Evolutionary conservation across 2,329 filamentous ascomycete species (phyloP).

Genomic region (Dothistroma pini): DNA sequence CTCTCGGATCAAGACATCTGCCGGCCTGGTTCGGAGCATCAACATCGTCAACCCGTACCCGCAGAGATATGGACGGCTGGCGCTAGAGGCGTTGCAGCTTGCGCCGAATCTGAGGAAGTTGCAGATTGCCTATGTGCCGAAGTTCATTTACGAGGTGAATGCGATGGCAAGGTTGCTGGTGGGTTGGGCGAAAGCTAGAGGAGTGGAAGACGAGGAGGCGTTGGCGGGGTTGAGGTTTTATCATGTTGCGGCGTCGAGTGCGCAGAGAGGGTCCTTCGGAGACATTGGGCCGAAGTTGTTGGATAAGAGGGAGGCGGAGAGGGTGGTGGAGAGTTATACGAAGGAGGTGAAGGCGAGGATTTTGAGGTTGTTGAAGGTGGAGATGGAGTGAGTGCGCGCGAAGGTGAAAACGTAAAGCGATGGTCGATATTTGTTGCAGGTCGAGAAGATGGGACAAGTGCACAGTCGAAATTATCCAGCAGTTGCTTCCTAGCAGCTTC

Average conservation of each 20-base stretch:
- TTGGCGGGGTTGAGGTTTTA: background rate
- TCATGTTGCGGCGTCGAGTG: background rate
- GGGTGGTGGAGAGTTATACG: background rate
- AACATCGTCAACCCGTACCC: background rate
- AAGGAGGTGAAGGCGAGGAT: background rate
- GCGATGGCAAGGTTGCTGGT: background rate
- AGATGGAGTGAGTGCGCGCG: background rate
- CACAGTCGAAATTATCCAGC: no score
- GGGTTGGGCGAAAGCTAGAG: background rate
- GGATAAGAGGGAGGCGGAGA: background rate
- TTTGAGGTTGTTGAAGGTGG: background rate
- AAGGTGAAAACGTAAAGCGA: background rate
- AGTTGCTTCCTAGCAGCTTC: no score
- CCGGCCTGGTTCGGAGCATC: background rate
- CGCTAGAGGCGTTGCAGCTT: background rate
- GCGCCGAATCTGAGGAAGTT: background rate
- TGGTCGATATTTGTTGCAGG: background rate
- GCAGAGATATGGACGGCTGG: background rate
- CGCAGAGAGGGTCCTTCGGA: background rate
- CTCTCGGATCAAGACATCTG: background rate
- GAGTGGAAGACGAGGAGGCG: background rate
- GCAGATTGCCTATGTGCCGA: background rate
- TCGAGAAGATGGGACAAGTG: background rate
- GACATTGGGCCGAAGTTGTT: background rate
- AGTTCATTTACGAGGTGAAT: background rate